phyloP scores from a whole-genome alignment of 495 filamentous ascomycete genomes.

The Talaromyces wortmannii region DNA sequence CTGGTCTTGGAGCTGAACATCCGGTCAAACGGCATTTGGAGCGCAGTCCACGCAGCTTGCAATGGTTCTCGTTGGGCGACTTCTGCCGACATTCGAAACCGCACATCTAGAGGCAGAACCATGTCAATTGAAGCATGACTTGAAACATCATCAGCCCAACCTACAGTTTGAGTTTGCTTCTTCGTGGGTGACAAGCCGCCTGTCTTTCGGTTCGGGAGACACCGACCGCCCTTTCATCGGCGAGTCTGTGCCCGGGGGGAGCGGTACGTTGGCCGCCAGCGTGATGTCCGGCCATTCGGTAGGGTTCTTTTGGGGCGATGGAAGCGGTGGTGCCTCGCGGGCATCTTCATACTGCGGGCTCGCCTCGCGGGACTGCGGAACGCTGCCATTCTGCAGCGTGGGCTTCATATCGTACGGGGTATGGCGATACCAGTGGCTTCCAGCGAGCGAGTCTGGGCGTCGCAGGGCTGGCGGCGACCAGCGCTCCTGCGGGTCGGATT shows the following conservation, averaged over 20 bases:
- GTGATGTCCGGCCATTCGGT: constrained; percentile 41
- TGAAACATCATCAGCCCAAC: constrained; percentile 7
- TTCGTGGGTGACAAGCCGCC: background rate
- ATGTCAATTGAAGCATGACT: background rate
- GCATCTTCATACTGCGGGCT: constrained; percentile 53
- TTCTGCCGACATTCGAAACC: constrained; percentile 78
- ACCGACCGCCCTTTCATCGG: constrained; percentile 46
- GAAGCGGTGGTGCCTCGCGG: constrained; percentile 24
- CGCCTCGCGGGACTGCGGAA: constrained; percentile 42
- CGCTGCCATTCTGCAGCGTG: constrained; percentile 29
- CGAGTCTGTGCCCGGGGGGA: constrained; percentile 43
- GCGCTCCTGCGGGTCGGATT: constrained; percentile 21
- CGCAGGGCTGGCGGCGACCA: constrained; percentile 57
- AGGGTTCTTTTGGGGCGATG: background rate
- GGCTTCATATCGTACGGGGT: constrained; percentile 42
- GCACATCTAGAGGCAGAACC: constrained; percentile 55
- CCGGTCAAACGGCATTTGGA: constrained; percentile 47
- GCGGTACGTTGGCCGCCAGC: constrained; percentile 50
- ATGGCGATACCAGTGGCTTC: constrained; percentile 57
- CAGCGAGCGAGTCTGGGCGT: constrained; percentile 37
- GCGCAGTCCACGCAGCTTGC: constrained; percentile 59
- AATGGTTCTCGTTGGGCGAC: constrained; percentile 84
- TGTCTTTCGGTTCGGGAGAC: constrained; percentile 30
- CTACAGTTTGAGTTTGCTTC: constrained; percentile 38
- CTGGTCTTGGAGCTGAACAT: constrained; percentile 55